A percentile compares a stretch with the other conserved stretches of the same genome.
phyloP scores from a whole-genome alignment of 108 stramenopile genomes.

The Cyclotella baltica region DNA sequence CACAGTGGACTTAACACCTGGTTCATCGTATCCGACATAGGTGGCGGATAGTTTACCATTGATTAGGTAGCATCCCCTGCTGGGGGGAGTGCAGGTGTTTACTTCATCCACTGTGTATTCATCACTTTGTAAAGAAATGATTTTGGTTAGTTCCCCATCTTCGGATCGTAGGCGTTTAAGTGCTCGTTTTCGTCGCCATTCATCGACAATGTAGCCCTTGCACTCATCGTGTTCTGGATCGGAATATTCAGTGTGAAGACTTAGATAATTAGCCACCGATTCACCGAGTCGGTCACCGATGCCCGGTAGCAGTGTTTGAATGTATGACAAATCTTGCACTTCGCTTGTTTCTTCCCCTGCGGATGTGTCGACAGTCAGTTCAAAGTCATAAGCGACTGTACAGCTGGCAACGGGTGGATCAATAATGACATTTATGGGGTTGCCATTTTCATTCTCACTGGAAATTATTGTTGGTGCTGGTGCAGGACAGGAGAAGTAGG shows the following conservation, averaged over 20 bases:
- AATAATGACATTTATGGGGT: neutral
- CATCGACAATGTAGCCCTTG: constrained; percentile 27
- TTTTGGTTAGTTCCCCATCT: constrained; percentile 22
- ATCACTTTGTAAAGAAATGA: constrained; percentile 10
- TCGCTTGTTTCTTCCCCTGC: neutral
- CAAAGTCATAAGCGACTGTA: constrained; percentile 20
- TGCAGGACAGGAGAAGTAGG: constrained; percentile 39
- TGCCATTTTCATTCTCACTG: constrained; percentile 13
- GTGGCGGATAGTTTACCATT: constrained; percentile 26
- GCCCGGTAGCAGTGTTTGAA: constrained; percentile 18
- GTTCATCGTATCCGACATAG: constrained; percentile 36
- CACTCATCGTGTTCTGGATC: constrained; percentile 12
- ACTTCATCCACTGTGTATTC: constrained; percentile 17
- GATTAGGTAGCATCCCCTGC: constrained; percentile 21
- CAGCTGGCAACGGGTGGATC: constrained; percentile 20
- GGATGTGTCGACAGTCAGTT: constrained; percentile 1
- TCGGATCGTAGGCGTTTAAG: neutral
- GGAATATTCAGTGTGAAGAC: constrained; percentile 19
- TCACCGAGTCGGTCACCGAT: constrained; percentile 20
- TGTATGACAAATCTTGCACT: neutral
- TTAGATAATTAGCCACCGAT: constrained; percentile 12
- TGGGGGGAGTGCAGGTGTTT: constrained; percentile 10
- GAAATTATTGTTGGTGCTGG: constrained; percentile 1
- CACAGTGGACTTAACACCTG: constrained; percentile 31
- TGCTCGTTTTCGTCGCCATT: constrained; percentile 9